Base-by-base conservation (phyloP, 345 rosid species). In the Gossypium turneri region DNA sequence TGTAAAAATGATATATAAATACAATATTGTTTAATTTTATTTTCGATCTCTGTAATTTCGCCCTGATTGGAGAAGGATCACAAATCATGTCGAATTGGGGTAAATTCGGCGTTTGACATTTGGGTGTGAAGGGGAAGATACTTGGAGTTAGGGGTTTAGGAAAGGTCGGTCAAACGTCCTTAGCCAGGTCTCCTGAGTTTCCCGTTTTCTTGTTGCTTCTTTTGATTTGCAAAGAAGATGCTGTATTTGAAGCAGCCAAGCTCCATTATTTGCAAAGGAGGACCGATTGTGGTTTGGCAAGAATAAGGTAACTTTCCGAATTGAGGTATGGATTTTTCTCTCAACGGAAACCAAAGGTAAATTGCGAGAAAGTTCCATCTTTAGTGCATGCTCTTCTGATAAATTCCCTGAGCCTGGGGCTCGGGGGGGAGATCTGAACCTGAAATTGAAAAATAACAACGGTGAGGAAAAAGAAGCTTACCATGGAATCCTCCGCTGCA, bases 171-270 rank as follows among this genome's bases (percentile, higher is more conserved):
- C 20, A 66, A 67, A 67, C 27, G 29, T 61, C 56, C 3, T n/a
- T 76, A 58, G 43, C 34, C 41, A 43, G 56, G 38, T 67, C 70
- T 70, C 61, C 45, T 60, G 51, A 17, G 43, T 69, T 34, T 12
- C 71, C 55, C 70, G 57, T 17, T 20, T 45, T 27, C 7, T 25
- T 43, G 38, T 2, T 20, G 2, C 19, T 52, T 52, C 56, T 34
- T 34, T 34, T 22, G 62, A 75, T 73, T 34, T 43, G 11, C 41
- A 9, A 22, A 27, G 66, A 78, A 80, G 67, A 90, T 90, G 95
- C 63, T 90, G 82, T 88, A 88, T 84, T 78, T 88, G 92, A 90
- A 90, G 88, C 95, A 87, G 79, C 92, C 91, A n/a, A 86, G 79
- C 85, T 88, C 86, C 67, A 84, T 86, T 81, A 12, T 82, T 69